Conservation (phyloP, 2,329 filamentous ascomycete species). For the Aspergillus glaucus region DNA sequence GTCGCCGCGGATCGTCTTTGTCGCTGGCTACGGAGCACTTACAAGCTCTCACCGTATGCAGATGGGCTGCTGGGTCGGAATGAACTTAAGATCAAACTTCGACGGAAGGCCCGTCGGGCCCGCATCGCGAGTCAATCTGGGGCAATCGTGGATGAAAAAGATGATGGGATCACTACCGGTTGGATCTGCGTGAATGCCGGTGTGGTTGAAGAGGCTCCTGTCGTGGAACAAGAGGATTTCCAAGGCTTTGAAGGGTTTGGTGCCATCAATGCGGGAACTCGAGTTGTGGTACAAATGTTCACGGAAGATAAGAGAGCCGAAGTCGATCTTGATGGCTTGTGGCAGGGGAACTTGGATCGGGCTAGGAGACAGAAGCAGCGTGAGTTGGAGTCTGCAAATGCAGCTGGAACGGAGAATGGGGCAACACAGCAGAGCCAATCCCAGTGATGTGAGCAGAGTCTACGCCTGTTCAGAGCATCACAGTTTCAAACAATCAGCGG, state of each 20-base stretch:
- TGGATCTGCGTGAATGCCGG: slow-evolving; percentile 96
- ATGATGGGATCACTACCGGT: slow-evolving; percentile 84
- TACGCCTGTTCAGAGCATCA: no score
- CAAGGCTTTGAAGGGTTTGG: slow-evolving; percentile 69
- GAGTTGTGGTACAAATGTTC: slow-evolving; percentile 65
- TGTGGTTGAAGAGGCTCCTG: slow-evolving; percentile 51
- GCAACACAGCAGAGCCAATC: no score
- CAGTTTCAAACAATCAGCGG: no score
- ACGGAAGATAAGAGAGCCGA: slow-evolving; percentile 64
- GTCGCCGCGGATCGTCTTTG: slow-evolving; percentile 85
- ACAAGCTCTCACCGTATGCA: slow-evolving; percentile 68
- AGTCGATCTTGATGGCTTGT: slow-evolving; percentile 60
- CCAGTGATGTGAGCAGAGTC: no score
- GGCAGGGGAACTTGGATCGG: slow-evolving; percentile 45
- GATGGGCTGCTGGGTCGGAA: slow-evolving; percentile 86
- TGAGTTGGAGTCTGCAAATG: slow-evolving; percentile 20
- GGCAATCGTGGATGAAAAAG: slow-evolving; percentile 51
- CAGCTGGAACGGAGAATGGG: slow-evolving; percentile 19
- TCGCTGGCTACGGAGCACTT: slow-evolving; percentile 70
- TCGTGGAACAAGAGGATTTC: slow-evolving; percentile 21
- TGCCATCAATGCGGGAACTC: slow-evolving; percentile 48
- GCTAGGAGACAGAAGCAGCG: slow-evolving; percentile 33
- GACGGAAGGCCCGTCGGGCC: slow-evolving; percentile 71
- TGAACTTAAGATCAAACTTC: slow-evolving; percentile 80
- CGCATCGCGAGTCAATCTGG: slow-evolving; percentile 70